Percentiles rank a stretch among this genome's conserved stretches.
Conservation (phyloP, 176 grass and related monocot genomes). For the Calamus simplicifolius region DNA sequence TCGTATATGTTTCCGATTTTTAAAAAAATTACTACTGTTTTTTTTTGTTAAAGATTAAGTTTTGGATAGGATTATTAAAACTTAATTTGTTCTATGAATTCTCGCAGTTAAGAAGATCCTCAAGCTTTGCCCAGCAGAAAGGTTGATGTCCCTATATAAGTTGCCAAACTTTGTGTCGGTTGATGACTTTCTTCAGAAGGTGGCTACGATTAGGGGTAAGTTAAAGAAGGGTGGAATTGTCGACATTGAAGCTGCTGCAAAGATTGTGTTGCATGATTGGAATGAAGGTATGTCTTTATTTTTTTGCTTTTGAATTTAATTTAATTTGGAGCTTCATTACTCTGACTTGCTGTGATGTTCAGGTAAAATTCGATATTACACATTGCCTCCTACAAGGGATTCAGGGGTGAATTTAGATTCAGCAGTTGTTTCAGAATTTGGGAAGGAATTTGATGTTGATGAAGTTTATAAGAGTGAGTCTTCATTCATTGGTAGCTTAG, state of each 20-base stretch:
- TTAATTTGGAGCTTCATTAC: not conserved
- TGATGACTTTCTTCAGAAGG: slow-evolving; percentile 88
- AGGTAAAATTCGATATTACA: slow-evolving; percentile 96
- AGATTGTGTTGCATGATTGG: slow-evolving; percentile 93
- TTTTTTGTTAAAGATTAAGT: too few relatives aligned
- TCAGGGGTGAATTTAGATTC: slow-evolving; percentile 33
- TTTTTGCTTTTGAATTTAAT: not conserved
- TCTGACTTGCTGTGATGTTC: slow-evolving; percentile 8
- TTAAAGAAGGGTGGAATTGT: slow-evolving; percentile 91
- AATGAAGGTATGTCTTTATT: slow-evolving; percentile 54
- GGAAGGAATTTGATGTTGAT: slow-evolving; percentile 70
- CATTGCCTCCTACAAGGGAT: slow-evolving; percentile 61
- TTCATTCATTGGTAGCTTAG: slow-evolving; percentile 67
- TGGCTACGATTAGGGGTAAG: slow-evolving; percentile 63
- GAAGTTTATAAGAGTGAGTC: slow-evolving; percentile 80
- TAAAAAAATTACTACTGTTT: too few relatives aligned
- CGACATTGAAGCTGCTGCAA: slow-evolving; percentile 78
- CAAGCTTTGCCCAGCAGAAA: slow-evolving; percentile 58
- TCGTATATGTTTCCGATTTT: too few relatives aligned
- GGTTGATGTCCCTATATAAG: slow-evolving; percentile 75
- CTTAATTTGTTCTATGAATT: not conserved
- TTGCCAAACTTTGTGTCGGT: slow-evolving; percentile 62
- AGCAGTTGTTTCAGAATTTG: slow-evolving; percentile 54
- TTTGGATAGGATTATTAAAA: too few relatives aligned
- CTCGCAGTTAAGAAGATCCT: slow-evolving; percentile 82